Conservation (phyloP, 257 asterid species). For the Fraxinus pennsylvanica region DNA sequence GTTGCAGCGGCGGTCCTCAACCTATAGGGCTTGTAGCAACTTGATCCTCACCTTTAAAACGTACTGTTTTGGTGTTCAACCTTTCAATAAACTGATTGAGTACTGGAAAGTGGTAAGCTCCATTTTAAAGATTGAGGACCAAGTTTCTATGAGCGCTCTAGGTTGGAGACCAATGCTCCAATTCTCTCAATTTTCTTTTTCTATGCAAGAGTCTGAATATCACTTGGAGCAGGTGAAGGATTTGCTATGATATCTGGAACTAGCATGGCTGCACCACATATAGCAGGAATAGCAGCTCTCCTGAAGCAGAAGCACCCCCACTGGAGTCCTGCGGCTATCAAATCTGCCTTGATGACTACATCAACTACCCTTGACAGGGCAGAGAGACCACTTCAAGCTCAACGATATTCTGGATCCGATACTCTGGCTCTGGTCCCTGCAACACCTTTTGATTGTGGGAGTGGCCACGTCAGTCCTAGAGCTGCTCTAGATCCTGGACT, state of each 20-base stretch:
- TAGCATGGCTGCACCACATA: conserved; percentile 94
- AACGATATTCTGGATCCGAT: conserved; percentile 65
- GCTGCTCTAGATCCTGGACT: conserved; percentile 96
- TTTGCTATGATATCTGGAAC: conserved; percentile 90
- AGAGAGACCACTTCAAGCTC: conserved; percentile 82
- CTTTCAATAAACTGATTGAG: neutral
- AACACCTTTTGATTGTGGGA: conserved; percentile 85
- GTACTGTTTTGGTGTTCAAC: neutral
- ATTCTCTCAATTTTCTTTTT: neutral
- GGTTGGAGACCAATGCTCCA: neutral
- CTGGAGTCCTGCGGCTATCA: conserved; percentile 91
- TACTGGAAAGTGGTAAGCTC: neutral
- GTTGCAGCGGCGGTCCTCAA: neutral
- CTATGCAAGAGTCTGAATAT: neutral
- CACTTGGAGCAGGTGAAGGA: conserved; percentile 66
- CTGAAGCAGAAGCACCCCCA: conserved; percentile 82
- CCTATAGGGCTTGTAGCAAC: neutral
- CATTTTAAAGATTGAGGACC: neutral
- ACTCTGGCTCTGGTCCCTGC: conserved; percentile 70
- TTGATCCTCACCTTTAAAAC: neutral
- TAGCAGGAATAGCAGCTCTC: conserved; percentile 90
- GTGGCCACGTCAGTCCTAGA: conserved; percentile 85
- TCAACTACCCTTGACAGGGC: conserved; percentile 75
- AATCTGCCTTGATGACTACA: conserved; percentile 85
- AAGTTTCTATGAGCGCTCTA: neutral